Conservation (phyloP, 306 rosid genomes). For the Vicia faba region DNA sequence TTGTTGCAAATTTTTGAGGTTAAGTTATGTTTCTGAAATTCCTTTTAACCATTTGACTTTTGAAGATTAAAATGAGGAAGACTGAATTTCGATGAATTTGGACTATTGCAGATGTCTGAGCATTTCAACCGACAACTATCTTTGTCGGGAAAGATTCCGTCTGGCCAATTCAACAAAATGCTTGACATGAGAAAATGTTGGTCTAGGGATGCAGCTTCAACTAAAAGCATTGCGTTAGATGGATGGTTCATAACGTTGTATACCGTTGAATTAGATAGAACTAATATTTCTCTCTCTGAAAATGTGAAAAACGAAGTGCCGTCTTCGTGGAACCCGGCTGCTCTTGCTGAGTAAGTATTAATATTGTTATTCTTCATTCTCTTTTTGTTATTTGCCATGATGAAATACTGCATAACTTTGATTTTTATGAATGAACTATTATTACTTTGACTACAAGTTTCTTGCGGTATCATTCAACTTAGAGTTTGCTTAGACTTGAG, state of each 20-base stretch:
- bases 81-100: slow-evolving; percentile 35
- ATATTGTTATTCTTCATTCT: neutral
- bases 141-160: slow-evolving; percentile 79
- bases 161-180: slow-evolving; percentile 72
- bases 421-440: neutral
- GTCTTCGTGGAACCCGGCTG: slow-evolving; percentile 77
- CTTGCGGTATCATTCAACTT: neutral
- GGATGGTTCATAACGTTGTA: slow-evolving; percentile 82
- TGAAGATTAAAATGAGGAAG: slow-evolving; percentile 10
- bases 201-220: slow-evolving; percentile 72
- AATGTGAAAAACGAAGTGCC: slow-evolving; percentile 71
- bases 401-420: slow-evolving; percentile 1
- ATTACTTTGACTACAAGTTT: neutral
- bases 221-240: slow-evolving; percentile 69
- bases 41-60: slow-evolving; percentile 5
- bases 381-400: slow-evolving; percentile 1
- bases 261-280: slow-evolving; percentile 63
- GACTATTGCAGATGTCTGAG: slow-evolving; percentile 77
- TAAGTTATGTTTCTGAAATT: neutral
- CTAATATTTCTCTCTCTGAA: slow-evolving; percentile 59
- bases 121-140: slow-evolving; percentile 64
- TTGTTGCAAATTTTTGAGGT: neutral
- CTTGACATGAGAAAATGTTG: slow-evolving; percentile 70
- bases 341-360: slow-evolving; percentile 73
- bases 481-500: slow-evolving; percentile 22